Conservation (phyloP, 2,329 filamentous ascomycete genomes). For the Alternaria sp. region DNA sequence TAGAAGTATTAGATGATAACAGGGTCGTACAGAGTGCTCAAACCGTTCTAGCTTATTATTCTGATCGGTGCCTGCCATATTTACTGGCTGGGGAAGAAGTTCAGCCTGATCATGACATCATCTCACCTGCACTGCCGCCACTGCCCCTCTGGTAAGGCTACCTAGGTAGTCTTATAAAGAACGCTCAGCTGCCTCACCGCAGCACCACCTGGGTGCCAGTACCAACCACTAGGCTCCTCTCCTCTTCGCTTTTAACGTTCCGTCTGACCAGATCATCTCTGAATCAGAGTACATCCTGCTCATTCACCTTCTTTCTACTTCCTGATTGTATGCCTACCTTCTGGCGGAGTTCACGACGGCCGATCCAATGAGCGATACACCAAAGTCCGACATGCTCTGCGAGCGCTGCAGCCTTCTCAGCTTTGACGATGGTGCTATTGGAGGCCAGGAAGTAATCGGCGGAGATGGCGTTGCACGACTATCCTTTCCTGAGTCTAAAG, state of each 20-base stretch:
- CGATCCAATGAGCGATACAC: not conserved
- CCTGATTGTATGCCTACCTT: not conserved
- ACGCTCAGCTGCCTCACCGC: not conserved
- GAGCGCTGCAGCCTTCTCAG: not conserved
- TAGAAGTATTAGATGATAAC: too few relatives aligned
- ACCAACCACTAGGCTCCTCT: too few relatives aligned
- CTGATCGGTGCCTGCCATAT: not conserved
- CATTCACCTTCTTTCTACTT: not conserved
- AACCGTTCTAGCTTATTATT: accelerated
- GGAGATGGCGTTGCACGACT: not conserved
- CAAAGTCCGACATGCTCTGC: accelerated
- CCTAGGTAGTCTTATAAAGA: too few relatives aligned
- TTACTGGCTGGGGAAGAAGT: not conserved
- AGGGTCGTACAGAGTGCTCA: too few relatives aligned
- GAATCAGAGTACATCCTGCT: accelerated
- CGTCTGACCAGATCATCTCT: too few relatives aligned
- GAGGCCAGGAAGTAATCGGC: accelerated
- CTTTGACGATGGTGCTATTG: not conserved
- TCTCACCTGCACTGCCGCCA: not conserved
- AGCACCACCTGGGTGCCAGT: too few relatives aligned
- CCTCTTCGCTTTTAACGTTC: too few relatives aligned
- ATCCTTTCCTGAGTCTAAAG: accelerated
- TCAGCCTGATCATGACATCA: not conserved
- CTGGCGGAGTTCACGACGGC: not conserved
- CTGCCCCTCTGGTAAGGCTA: not conserved